Percentiles rank a stretch among this genome's conserved stretches.
Conservation (phyloP, 805 yeast species). For the Hanseniaspora valbyensis region DNA sequence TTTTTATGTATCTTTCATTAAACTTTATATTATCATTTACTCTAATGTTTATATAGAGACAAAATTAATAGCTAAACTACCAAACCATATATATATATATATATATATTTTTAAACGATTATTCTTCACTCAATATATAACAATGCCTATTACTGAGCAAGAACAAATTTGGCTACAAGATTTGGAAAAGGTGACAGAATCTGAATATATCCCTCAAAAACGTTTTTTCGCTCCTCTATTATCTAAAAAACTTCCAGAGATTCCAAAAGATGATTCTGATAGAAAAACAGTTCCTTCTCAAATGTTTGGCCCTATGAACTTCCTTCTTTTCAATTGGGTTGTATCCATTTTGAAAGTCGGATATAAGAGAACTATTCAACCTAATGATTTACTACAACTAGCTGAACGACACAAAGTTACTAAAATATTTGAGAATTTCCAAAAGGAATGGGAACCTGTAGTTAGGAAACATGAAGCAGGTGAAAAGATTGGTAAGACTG, state of each 20-base stretch:
- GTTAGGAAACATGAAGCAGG: slow-evolving; percentile 23
- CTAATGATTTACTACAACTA: slow-evolving; percentile 41
- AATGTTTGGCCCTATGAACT: not conserved
- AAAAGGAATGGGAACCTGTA: slow-evolving; percentile 21
- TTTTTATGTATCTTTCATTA: too few species aligned
- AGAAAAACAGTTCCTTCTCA: slow-evolving; percentile 40
- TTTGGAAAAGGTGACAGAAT: slow-evolving; percentile 29
- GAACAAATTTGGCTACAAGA: slow-evolving; percentile 18
- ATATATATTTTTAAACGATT: too few species aligned
- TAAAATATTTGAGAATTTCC: slow-evolving; percentile 29
- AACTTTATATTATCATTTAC: too few species aligned
- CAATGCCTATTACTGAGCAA: not conserved
- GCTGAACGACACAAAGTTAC: slow-evolving; percentile 31
- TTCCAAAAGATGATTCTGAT: slow-evolving; percentile 40
- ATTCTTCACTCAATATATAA: too few species aligned
- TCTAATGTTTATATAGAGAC: too few species aligned
- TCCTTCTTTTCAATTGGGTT: slow-evolving; percentile 48
- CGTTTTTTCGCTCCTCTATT: slow-evolving; percentile 43
- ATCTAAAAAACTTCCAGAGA: slow-evolving; percentile 39
- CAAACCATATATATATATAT: too few species aligned
- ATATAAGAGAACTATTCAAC: slow-evolving; percentile 49
- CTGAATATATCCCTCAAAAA: slow-evolving; percentile 33
- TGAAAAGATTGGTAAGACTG: slow-evolving; percentile 33
- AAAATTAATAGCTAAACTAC: too few species aligned
- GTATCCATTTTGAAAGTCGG: slow-evolving; percentile 47